Base-by-base conservation (phyloP, 1,284 basidiomycete species). In the Melanopsichium pennsylvanicum region DNA sequence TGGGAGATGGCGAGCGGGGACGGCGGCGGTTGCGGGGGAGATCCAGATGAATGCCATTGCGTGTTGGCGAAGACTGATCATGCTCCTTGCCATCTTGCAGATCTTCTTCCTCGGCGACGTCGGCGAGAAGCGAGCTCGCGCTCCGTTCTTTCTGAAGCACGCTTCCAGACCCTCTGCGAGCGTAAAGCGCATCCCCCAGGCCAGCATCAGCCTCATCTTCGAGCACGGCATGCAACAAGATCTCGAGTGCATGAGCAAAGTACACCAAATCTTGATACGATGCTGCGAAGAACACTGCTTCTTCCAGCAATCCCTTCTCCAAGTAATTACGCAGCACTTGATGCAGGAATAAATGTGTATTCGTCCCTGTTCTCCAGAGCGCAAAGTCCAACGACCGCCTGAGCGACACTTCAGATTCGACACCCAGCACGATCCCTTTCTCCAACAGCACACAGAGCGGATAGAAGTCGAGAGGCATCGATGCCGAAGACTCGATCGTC, bases 341-440 rank as follows among this genome's bases (percentile, higher is more conserved):
- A 60, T 96, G 93, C 22, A 99, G 84, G 83, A 98, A 98, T 3
- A 98, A 86, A 77, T 96, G 92, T 0, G 95, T 95, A 87, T 89
- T 92, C 0, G 95, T 96, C 25, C 89, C 87, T 81, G 95, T 89
- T 51, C 93, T 87, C 83, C 95, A 97, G 82, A 96, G 89, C 8
- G 90, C 89, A 79, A 97, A 97, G 11, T 93, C 88, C 5, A 98
- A 84, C 48, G 89, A 90, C 16, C 86, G 84, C 33, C 91, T 86
- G 19, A 89, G 85, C 2, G 88, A 89, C 2, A 88, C 87, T 80
- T 96, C 93, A 50, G 94, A 88, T 73, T 97, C 93, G 32, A 91
- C 91, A 8, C 95, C 96, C 51, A 98, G 93, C 63, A 99, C 92
- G 71, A 98, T 96, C 0, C 94, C 96, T 80, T 97, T 97, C 81